Evolutionary conservation across 495 filamentous ascomycete species (phyloP).

Genomic region (Penicillium egyptiacum): DNA sequence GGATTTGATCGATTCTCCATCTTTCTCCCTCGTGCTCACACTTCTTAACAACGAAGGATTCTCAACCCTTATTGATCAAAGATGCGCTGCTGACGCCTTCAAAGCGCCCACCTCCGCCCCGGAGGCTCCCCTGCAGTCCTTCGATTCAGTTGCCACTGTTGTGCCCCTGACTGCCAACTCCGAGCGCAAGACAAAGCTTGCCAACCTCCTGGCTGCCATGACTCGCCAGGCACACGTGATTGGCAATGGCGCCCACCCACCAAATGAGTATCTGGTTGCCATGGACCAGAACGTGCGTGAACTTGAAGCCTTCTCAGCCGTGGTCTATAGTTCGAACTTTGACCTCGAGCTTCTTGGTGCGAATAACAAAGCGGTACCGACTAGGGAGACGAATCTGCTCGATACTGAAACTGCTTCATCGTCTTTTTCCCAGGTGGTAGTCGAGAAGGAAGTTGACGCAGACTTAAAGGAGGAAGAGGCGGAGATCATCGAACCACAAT

Average conservation of each 20-base stretch:
- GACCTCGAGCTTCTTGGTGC: slow-evolving; percentile 60
- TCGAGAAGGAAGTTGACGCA: slow-evolving; percentile 23
- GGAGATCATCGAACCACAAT: not conserved
- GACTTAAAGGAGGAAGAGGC: slow-evolving; percentile 1
- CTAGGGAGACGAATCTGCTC: slow-evolving; percentile 12
- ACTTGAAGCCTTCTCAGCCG: slow-evolving; percentile 89
- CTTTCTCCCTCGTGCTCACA: slow-evolving; percentile 79
- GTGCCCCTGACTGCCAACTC: slow-evolving; percentile 30
- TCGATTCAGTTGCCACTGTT: slow-evolving; percentile 43
- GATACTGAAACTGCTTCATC: slow-evolving; percentile 23
- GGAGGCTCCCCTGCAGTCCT: slow-evolving; percentile 44
- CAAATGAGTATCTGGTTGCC: slow-evolving; percentile 81
- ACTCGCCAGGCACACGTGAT: slow-evolving; percentile 87
- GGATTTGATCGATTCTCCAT: slow-evolving; percentile 90
- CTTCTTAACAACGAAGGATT: slow-evolving; percentile 86
- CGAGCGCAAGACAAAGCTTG: slow-evolving; percentile 70
- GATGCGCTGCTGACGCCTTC: slow-evolving; percentile 76
- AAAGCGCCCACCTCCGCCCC: slow-evolving; percentile 53
- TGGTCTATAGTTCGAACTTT: slow-evolving; percentile 91
- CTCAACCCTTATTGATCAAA: slow-evolving; percentile 73
- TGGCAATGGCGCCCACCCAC: slow-evolving; percentile 64
- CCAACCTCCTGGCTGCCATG: slow-evolving; percentile 82
- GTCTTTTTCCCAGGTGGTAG: slow-evolving; percentile 27
- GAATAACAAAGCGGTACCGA: slow-evolving; percentile 16
- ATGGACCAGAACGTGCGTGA: slow-evolving; percentile 78